phyloP scores from a whole-genome alignment of 2,329 filamentous ascomycete genomes.

The Bertia moriformis region DNA sequence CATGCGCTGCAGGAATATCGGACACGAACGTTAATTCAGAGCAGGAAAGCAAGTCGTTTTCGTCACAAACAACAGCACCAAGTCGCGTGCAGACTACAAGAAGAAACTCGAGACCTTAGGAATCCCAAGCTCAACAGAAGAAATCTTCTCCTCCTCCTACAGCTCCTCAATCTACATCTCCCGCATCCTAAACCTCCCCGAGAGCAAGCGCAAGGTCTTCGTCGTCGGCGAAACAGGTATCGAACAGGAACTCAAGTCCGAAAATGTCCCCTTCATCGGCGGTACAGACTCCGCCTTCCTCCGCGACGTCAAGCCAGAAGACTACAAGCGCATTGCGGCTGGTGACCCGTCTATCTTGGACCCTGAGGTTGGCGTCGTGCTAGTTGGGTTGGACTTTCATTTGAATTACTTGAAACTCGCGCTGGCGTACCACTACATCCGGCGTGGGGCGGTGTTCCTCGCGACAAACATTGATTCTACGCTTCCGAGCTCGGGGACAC shows the following conservation, averaged over 20 bases:
- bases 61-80: slow-evolving; percentile 98
- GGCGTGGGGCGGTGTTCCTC: slow-evolving; percentile 68
- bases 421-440: slow-evolving; percentile 73
- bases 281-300: slow-evolving; percentile 70
- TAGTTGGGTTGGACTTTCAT: slow-evolving; percentile 85
- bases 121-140: slow-evolving; percentile 68
- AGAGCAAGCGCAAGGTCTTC: slow-evolving; percentile 81
- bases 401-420: slow-evolving; percentile 88
- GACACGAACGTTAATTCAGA: neutral
- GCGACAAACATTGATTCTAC: slow-evolving; percentile 91
- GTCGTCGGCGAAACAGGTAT: slow-evolving; percentile 84
- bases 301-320: slow-evolving; percentile 64
- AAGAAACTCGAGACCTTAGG: slow-evolving; percentile 75
- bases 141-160: slow-evolving; percentile 93
- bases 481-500: slow-evolving; percentile 62
- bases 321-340: slow-evolving; percentile 67
- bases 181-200: slow-evolving; percentile 68
- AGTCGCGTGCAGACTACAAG: slow-evolving; percentile 81
- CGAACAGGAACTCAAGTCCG: slow-evolving; percentile 70
- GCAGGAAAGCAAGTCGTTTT: slow-evolving; percentile 84
- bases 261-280: slow-evolving; percentile 68
- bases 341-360: slow-evolving; percentile 52
- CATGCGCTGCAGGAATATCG: neutral
- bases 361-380: slow-evolving; percentile 75
- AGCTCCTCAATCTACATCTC: slow-evolving; percentile 91